Evolutionary conservation across 164 flowering plant genomes (phyloP).

Genomic region (Stephania cephalantha): DNA sequence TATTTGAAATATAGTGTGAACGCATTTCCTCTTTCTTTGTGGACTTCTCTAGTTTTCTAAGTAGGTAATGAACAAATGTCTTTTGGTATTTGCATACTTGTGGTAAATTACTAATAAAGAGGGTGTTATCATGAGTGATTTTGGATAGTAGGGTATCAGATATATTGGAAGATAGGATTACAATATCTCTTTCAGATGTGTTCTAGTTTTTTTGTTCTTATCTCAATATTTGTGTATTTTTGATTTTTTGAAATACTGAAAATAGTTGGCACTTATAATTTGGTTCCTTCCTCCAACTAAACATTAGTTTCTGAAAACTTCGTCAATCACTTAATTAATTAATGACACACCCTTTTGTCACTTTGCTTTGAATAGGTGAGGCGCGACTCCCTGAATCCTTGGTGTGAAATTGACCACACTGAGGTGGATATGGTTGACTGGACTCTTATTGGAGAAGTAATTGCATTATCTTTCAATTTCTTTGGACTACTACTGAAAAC

Average conservation of each 20-base stretch:
- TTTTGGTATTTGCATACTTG: too few species aligned
- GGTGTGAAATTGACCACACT: slow-evolving; percentile 38
- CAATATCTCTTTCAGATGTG: not conserved
- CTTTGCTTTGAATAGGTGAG: slow-evolving; percentile 33
- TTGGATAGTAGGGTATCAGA: not conserved
- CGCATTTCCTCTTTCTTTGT: not conserved
- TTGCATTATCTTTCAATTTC: slow-evolving; percentile 12
- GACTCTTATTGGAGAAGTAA: slow-evolving; percentile 61
- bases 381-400: slow-evolving; percentile 33
- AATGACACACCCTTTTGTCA: slow-evolving; percentile 1
- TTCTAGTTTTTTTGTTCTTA: not conserved
- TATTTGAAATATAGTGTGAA: not conserved
- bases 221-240: not conserved
- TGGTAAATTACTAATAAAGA: not conserved
- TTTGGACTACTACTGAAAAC: not conserved
- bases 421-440: slow-evolving; percentile 50
- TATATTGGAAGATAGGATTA: not conserved
- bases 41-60: not conserved
- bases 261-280: not conserved
- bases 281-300: slow-evolving; percentile 3
- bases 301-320: not conserved
- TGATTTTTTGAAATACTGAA: not conserved
- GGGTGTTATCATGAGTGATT: not conserved
- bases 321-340: slow-evolving; percentile 3
- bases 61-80: not conserved